Evolutionary conservation across 495 filamentous ascomycete species (phyloP), one percentile per base, ranked within the genome.

Genomic region (Cudoniella acicularis): DNA sequence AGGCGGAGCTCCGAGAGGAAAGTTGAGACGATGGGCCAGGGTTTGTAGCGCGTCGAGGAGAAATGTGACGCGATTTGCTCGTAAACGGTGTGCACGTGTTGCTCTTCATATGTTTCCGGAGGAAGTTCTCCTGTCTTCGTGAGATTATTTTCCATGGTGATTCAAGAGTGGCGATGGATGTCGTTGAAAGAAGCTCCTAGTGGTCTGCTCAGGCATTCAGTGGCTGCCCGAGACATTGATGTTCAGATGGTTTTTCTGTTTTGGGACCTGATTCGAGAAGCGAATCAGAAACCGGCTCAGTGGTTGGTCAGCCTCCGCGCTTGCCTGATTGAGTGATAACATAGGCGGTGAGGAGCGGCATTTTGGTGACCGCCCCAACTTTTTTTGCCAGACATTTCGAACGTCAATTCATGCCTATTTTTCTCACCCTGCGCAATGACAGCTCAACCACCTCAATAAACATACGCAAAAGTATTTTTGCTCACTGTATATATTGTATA

Each of bases 31-130:
- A 95, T 87, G 20, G 94, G 94, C 94, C 94, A 98, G 58, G 94
- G 91, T 85, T 97, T 97, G 80, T 96, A 92, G 51, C 94, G 84
- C 20, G 94, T 98, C 10, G 90, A 84, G 13, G 93, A 96, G 75
- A 98, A 98, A 75, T 98, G 94, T 13, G 84, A 77, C 13, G 94
- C 94, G 67, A 98, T 98, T 61, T 92, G 82, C 69, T 96, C 89
- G 75, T 98, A 98, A 56, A 98, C 89, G 61, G 83, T 76, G 73
- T 98, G 94, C 54, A 98, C 94, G 73, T 96, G 87, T 60, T 87
- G 71, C 48, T 85, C 79, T 73, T 98, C 94, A 70, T 96, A 96
- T 13, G 36, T 42, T 24, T 52, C 63, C 16, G 63, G 59, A n/a
- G 23, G 26, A 47, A 26, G 2, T 10, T 45, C 30, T 42, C 24